These are phyloP conservation scores for Trametes gibbosa DNA, from an alignment of 768 basidiomycete species.

Conservation along the genomic window DNA sequence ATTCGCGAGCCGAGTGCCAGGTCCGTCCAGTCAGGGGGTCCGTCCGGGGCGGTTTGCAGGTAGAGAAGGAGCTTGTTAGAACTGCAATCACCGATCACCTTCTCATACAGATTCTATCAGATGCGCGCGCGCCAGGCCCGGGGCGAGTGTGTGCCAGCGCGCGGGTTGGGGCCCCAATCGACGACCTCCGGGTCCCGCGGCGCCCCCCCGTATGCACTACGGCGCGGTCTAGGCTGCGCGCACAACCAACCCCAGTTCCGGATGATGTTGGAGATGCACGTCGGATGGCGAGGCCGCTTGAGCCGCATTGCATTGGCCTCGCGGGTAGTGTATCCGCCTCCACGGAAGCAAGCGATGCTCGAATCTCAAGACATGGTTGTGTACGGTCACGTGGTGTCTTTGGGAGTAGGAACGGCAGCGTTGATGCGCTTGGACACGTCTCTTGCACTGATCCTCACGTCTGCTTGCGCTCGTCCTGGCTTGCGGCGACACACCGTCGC, in stretches of 20 bases:
- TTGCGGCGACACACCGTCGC: neutral
- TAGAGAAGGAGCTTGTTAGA: conserved; percentile 12
- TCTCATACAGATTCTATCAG: conserved; percentile 24
- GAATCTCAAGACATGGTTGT: neutral
- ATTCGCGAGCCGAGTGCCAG: neutral
- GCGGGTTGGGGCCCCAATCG: conserved; percentile 7
- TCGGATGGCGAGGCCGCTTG: neutral
- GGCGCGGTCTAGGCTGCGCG: conserved; percentile 6
- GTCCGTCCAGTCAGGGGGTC: conserved; percentile 16
- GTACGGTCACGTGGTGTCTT: neutral
- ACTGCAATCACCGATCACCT: conserved; percentile 24
- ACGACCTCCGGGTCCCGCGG: conserved; percentile 8
- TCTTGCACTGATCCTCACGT: neutral
- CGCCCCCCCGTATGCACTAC: neutral
- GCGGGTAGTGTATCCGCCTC: neutral
- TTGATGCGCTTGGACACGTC: conserved; percentile 1
- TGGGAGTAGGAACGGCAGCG: neutral
- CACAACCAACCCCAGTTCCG: conserved; percentile 15
- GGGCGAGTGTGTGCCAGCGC: neutral
- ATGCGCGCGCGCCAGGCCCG: conserved; percentile 2
- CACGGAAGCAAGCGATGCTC: neutral
- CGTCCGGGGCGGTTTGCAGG: conserved; percentile 1
- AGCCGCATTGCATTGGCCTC: neutral
- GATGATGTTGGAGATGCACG: conserved; percentile 9
- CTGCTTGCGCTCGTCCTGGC: neutral